Percentiles rank a stretch among this genome's conserved stretches.
Conservation (phyloP, 495 filamentous ascomycete species). For the Hamigera avellanea region DNA sequence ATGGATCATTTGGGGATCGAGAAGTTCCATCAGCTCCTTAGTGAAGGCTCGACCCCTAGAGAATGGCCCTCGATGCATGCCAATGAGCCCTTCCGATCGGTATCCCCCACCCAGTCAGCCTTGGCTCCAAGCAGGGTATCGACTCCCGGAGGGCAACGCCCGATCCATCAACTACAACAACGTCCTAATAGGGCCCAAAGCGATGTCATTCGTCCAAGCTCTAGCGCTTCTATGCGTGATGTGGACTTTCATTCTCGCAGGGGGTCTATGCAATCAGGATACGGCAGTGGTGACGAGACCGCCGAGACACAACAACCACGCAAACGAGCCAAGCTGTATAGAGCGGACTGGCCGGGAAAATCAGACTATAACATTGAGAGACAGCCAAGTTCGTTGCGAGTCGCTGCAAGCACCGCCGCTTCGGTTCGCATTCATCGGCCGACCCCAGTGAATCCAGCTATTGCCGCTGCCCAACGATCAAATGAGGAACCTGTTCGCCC, state of each 20-base stretch:
- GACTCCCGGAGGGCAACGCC: conserved; percentile 20
- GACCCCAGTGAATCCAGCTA: conserved; percentile 45
- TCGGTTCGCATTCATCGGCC: conserved; percentile 81
- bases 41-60: conserved; percentile 32
- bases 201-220: conserved; percentile 33
- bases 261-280: conserved; percentile 43
- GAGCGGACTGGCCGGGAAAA: conserved; percentile 55
- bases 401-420: conserved; percentile 76
- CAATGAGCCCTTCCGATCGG: conserved; percentile 21
- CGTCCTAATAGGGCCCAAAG: conserved; percentile 17
- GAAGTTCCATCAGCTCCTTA: conserved; percentile 37
- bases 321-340: conserved; percentile 64
- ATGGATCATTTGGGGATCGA: conserved; percentile 45
- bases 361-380: conserved; percentile 54
- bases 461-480: conserved; percentile 34
- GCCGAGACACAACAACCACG: conserved; percentile 44
- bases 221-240: conserved; percentile 35
- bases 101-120: conserved; percentile 26
- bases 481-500: conserved; percentile 69
- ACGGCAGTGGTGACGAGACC: conserved; percentile 56
- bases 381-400: conserved; percentile 68
- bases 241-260: conserved; percentile 23
- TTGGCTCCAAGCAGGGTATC: conserved; percentile 24
- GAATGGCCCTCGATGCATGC: conserved; percentile 22
- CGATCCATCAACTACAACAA: conserved; percentile 6